Conservation (phyloP, 1,284 basidiomycete genomes). For the Ganoderma multipileum region DNA sequence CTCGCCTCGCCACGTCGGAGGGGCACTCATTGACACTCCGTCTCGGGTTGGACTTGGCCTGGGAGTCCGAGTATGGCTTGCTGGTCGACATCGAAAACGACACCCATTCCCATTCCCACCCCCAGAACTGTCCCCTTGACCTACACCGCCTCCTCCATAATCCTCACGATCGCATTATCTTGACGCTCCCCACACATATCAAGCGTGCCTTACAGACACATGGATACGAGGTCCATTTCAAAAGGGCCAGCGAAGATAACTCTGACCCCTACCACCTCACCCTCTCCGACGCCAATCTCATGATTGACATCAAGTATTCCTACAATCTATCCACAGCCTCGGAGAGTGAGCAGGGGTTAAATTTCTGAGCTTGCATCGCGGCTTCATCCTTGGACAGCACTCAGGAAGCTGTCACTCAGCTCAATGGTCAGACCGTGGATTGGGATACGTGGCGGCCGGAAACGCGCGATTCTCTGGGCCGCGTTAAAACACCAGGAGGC, state of each 20-base stretch:
- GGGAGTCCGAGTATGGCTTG: background rate
- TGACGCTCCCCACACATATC: background rate
- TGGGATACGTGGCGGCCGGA: background rate
- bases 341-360: background rate
- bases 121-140: too few species aligned
- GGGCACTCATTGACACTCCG: background rate
- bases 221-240: background rate
- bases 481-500: background rate
- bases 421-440: background rate
- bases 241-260: background rate
- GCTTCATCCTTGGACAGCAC: background rate
- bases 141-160: too few species aligned
- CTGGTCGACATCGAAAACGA: background rate
- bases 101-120: too few species aligned
- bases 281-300: background rate
- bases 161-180: background rate
- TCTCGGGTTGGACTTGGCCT: background rate
- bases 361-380: background rate
- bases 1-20: background rate
- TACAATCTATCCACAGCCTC: background rate
- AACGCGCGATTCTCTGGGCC: too few species aligned
- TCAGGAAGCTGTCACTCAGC: background rate
- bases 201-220: background rate
- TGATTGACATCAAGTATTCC: background rate
- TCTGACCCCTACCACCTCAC: background rate